Evolutionary conservation across 306 rosid genomes (phyloP).

Genomic region (Hippophae rhamnoides): DNA sequence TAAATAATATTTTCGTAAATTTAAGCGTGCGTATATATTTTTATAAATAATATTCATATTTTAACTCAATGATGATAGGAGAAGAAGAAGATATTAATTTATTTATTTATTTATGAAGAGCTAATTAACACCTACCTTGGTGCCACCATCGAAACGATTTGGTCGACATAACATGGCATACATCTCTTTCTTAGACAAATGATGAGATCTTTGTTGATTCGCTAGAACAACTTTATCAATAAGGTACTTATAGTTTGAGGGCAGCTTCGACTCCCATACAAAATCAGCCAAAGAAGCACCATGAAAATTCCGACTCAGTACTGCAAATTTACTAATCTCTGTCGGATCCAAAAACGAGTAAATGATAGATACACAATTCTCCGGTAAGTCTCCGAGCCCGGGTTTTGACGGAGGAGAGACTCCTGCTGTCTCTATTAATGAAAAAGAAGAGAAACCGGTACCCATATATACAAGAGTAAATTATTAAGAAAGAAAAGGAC

Average conservation of each 20-base stretch:
- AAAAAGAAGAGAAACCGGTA: constrained; percentile 32
- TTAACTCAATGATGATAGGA: too few relatives aligned
- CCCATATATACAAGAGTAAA: constrained; percentile 32
- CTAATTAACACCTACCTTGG: constrained; percentile 40
- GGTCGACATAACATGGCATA: constrained; percentile 46
- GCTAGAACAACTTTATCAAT: constrained; percentile 20
- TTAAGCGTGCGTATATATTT: too few relatives aligned
- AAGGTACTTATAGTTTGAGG: constrained; percentile 40
- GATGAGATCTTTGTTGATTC: neutral
- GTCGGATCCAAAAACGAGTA: constrained; percentile 48
- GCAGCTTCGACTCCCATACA: constrained; percentile 68
- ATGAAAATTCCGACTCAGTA: constrained; percentile 40
- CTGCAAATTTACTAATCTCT: constrained; percentile 61
- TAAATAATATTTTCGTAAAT: too few relatives aligned
- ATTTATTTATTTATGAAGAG: neutral
- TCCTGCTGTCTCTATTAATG: neutral
- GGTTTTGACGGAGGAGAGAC: constrained; percentile 18
- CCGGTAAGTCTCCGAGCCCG: constrained; percentile 56
- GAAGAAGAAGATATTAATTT: neutral
- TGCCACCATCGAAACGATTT: constrained; percentile 48
- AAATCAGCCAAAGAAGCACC: constrained; percentile 66
- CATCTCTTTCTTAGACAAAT: constrained; percentile 41
- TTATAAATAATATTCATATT: too few relatives aligned
- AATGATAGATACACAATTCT: constrained; percentile 48
- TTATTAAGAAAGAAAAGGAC: neutral